Percentiles rank a stretch among this genome's conserved stretches.
Evolutionary conservation across 2,329 filamentous ascomycete genomes (phyloP).

Genomic region (Curvularia verruculosa): DNA sequence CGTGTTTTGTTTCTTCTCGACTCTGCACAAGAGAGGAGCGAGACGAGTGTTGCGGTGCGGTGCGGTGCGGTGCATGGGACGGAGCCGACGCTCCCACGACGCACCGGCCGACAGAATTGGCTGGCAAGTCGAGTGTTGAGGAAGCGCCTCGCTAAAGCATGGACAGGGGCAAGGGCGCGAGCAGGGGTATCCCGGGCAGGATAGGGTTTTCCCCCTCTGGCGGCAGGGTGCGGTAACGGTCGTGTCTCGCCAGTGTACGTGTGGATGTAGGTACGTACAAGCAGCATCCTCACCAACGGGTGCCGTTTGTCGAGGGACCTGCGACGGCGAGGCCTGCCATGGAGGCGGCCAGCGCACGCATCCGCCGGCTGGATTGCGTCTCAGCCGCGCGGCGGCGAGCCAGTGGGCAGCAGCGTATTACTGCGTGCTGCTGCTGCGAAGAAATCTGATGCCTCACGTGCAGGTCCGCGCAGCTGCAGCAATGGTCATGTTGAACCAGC

Average conservation of each 20-base stretch:
- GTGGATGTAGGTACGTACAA: too few relatives aligned
- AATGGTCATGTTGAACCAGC: conserved; percentile 11
- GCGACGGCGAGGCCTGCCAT: conserved; percentile 1
- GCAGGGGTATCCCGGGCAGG: background rate
- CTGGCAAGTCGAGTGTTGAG: conserved; percentile 20
- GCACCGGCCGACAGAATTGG: too few relatives aligned
- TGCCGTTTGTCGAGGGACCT: too few relatives aligned
- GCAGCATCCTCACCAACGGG: conserved; percentile 1
- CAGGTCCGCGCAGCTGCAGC: conserved; percentile 20
- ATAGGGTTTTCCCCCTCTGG: background rate
- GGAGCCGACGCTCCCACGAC: conserved; percentile 18
- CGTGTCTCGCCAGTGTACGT: background rate
- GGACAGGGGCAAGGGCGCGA: too few relatives aligned
- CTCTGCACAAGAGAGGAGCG: too few relatives aligned
- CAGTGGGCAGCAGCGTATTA: conserved; percentile 24
- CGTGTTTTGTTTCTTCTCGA: too few relatives aligned
- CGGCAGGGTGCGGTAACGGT: conserved; percentile 7
- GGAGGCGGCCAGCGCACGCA: conserved; percentile 7
- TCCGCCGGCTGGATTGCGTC: conserved; percentile 21
- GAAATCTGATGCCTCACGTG: conserved; percentile 33
- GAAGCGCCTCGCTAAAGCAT: background rate
- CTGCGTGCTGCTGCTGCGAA: conserved; percentile 24
- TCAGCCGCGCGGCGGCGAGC: conserved; percentile 33
- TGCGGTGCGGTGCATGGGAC: conserved; percentile 36
- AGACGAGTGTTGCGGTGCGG: conserved; percentile 29